These are phyloP conservation scores for Bisporella sp. DNA, from an alignment of 2,329 filamentous ascomycete genomes.

Conservation along the genomic window DNA sequence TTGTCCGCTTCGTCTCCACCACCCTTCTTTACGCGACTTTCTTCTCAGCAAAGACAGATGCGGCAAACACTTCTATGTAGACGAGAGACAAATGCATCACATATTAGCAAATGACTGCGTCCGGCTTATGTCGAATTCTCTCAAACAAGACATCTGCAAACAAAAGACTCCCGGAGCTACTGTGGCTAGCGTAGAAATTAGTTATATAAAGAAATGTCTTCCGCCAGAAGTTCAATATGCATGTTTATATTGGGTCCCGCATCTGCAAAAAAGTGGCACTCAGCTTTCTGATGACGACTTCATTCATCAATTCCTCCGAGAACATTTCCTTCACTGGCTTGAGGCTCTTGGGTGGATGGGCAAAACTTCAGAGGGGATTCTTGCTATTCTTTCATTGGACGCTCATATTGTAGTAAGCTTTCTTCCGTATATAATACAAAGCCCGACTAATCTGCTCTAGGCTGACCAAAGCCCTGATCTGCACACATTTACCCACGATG, in stretches of 20 bases:
- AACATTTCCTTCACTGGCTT: background rate
- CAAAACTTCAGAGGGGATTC: background rate
- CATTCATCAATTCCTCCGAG: background rate
- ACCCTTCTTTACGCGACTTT: conserved; percentile 29
- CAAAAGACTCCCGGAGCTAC: background rate
- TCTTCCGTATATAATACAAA: background rate
- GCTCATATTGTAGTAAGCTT: background rate
- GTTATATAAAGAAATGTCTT: background rate
- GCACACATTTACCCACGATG: background rate
- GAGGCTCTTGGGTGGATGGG: background rate
- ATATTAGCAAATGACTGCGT: background rate
- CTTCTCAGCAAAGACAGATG: conserved; percentile 21
- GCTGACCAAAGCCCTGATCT: background rate
- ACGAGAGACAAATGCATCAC: conserved; percentile 2
- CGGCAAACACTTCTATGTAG: conserved; percentile 12
- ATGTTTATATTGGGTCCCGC: background rate
- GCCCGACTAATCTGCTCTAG: background rate
- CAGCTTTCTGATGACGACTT: background rate
- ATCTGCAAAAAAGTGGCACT: background rate
- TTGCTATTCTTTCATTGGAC: background rate
- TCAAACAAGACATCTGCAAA: background rate
- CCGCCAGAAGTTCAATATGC: background rate
- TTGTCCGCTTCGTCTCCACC: background rate
- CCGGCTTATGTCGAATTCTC: background rate
- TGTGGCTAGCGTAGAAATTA: background rate